phyloP scores from a whole-genome alignment of 1,139 yeast species.

The Hansenula sp. region DNA sequence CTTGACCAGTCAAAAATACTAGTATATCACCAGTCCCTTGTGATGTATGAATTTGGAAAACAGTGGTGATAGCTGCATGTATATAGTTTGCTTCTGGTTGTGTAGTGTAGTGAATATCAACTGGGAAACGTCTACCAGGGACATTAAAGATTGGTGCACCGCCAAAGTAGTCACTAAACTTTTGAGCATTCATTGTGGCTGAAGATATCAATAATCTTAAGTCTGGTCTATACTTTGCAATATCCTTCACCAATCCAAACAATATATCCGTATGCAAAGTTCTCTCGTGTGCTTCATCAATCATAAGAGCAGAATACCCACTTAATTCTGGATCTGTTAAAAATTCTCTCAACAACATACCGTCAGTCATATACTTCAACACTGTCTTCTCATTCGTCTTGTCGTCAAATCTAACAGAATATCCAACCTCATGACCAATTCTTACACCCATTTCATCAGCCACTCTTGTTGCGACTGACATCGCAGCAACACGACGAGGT shows the following conservation, averaged over 20 bases:
- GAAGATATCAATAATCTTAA: conserved; percentile 78
- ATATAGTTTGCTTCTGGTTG: conserved; percentile 89
- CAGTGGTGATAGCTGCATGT: conserved; percentile 82
- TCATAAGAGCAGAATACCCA: conserved; percentile 76
- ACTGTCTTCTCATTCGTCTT: conserved; percentile 56
- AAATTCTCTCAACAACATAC: conserved; percentile 86
- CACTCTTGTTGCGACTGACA: conserved; percentile 87
- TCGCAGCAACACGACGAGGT: conserved; percentile 95
- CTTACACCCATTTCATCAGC: conserved; percentile 76
- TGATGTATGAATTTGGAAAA: conserved; percentile 75
- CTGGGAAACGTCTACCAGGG: conserved; percentile 90
- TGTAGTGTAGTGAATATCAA: conserved; percentile 77
- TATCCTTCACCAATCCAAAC: conserved; percentile 74
- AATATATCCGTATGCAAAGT: conserved; percentile 91
- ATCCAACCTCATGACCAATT: conserved; percentile 82
- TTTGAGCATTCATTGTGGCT: conserved; percentile 89
- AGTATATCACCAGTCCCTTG: conserved; percentile 80
- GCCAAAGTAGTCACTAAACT: conserved; percentile 75
- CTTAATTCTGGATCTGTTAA: conserved; percentile 67
- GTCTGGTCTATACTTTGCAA: conserved; percentile 59
- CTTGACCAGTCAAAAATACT: conserved; percentile 91
- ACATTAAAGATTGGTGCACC: conserved; percentile 81
- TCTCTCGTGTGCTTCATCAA: conserved; percentile 97
- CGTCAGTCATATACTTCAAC: conserved; percentile 89
- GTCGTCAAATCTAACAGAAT: conserved; percentile 84